Conservation (phyloP, 352 stramenopile genomes). For the Lagenidium sp. region DNA sequence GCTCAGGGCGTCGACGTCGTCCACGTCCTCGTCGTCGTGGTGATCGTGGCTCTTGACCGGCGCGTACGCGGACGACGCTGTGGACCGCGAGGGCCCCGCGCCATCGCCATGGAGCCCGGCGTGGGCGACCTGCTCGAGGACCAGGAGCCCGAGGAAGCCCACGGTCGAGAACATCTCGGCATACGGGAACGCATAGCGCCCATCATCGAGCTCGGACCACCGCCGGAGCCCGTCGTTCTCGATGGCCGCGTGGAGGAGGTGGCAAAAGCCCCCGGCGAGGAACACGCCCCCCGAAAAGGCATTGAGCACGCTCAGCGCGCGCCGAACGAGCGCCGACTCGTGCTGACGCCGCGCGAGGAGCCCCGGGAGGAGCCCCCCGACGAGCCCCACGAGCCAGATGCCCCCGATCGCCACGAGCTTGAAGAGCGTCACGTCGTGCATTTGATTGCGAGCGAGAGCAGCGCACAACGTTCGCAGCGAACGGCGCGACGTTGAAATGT, state of each 20-base stretch:
- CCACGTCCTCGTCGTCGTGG: constrained; percentile 22
- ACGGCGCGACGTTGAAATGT: too few species aligned
- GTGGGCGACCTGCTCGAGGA: constrained; percentile 63
- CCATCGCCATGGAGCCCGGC: constrained; percentile 27
- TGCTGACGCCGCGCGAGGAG: constrained; percentile 28
- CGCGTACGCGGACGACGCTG: too few species aligned
- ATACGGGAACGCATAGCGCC: constrained; percentile 61
- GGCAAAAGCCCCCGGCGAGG: constrained; percentile 68
- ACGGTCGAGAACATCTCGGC: constrained; percentile 73
- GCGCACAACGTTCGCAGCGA: too few species aligned
- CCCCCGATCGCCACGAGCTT: constrained; percentile 68
- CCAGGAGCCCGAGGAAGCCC: constrained; percentile 53
- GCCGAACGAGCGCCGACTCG: constrained; percentile 19
- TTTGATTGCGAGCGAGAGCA: constrained; percentile 3
- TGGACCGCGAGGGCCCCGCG: constrained; percentile 26
- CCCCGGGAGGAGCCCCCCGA: constrained; percentile 40
- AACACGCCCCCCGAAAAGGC: constrained; percentile 73
- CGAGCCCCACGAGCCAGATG: constrained; percentile 66
- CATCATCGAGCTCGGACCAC: constrained; percentile 60
- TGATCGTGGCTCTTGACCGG: too few species aligned
- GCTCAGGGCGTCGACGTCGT: constrained; percentile 19
- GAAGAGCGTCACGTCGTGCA: constrained; percentile 58
- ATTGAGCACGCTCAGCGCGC: constrained; percentile 39
- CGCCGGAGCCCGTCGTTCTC: constrained; percentile 54
- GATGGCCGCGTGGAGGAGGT: constrained; percentile 59